These are phyloP conservation scores for Solanum gracilifrons DNA, from an alignment of 257 asterid species.

Conservation along the genomic window DNA sequence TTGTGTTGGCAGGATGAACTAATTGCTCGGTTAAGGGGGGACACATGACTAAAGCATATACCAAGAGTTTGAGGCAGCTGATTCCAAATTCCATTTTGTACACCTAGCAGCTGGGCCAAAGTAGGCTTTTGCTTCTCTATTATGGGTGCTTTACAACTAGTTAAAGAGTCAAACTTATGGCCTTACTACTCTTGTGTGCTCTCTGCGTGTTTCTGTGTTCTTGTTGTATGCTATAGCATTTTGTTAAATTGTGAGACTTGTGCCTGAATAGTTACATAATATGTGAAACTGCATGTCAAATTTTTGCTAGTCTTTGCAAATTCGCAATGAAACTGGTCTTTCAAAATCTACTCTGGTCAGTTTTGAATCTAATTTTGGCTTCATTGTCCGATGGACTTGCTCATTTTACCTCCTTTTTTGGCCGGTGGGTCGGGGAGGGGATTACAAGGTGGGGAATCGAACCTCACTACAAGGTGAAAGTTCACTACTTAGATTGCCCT, in stretches of 20 bases:
- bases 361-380: neutral
- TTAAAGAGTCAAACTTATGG: neutral
- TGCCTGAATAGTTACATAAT: neutral
- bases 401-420: neutral
- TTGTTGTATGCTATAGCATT: neutral
- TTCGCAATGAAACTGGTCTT: neutral
- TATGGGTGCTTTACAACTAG: neutral
- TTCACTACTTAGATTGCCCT: neutral
- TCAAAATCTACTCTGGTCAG: neutral
- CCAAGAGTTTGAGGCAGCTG: conserved; percentile 7
- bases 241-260: neutral
- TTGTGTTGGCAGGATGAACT: conserved; percentile 45
- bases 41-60: conserved; percentile 13
- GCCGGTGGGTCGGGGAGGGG: neutral
- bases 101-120: conserved; percentile 1
- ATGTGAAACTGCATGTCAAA: neutral
- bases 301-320: neutral
- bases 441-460: neutral
- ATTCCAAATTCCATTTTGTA: neutral
- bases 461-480: neutral
- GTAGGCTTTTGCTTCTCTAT: neutral
- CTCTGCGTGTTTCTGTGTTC: neutral
- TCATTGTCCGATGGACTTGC: neutral
- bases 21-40: conserved; percentile 48
- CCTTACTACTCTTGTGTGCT: neutral